Conservation (phyloP, 225 moss, liverwort and hornwort genomes). For the Neckera pumila region DNA sequence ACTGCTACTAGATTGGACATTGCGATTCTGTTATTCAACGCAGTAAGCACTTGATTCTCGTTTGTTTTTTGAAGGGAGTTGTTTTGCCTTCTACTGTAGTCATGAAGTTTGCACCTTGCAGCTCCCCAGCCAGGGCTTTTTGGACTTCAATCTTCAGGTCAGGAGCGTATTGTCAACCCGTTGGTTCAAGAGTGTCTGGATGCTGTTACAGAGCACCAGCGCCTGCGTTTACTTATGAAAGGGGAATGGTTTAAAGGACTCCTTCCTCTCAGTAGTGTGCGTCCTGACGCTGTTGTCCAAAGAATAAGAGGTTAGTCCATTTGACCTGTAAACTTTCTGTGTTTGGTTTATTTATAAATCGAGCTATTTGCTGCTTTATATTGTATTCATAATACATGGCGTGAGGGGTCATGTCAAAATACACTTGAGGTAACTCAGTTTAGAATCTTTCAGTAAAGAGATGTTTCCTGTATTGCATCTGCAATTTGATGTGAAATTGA, state of each 20-base stretch:
- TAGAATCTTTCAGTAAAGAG: neutral
- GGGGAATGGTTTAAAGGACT: conserved; percentile 99
- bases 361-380: neutral
- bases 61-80: neutral
- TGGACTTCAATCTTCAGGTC: conserved; percentile 54
- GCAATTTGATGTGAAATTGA: neutral
- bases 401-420: neutral
- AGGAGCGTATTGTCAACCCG: conserved; percentile 62
- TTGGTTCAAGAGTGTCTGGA: conserved; percentile 74
- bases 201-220: conserved; percentile 98
- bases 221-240: conserved; percentile 84
- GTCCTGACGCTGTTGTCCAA: conserved; percentile 65
- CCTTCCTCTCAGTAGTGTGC: conserved; percentile 65
- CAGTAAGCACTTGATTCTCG: neutral
- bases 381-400: neutral
- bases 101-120: conserved; percentile 14
- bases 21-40: neutral
- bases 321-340: neutral
- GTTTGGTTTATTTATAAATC: neutral
- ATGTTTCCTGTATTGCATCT: neutral
- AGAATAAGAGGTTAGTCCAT: conserved; percentile 56
- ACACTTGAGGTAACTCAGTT: neutral
- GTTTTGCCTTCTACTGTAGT: neutral
- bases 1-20: neutral
- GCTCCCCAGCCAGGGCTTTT: conserved; percentile 56